phyloP scores from a whole-genome alignment of 2,329 filamentous ascomycete genomes.

The Exophiala xenobiotica region DNA sequence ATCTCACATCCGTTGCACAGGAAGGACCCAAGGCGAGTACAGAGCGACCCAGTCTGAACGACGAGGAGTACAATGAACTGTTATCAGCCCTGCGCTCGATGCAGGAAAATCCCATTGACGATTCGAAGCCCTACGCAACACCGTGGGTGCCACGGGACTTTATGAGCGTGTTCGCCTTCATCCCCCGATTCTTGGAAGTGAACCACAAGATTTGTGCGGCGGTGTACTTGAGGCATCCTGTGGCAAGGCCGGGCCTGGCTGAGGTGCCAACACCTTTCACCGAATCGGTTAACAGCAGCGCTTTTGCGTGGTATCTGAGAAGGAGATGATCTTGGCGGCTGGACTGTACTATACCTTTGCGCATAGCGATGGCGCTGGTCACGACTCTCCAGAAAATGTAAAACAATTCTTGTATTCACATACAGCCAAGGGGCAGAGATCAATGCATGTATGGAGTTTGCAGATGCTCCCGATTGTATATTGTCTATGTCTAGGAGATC shows the following conservation, averaged over 20 bases:
- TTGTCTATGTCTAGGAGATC: conserved; percentile 31
- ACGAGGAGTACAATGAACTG: conserved; percentile 48
- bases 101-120: conserved; percentile 73
- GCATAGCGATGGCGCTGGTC: conserved; percentile 8
- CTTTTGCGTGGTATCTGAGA: conserved; percentile 91
- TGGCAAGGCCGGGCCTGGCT: conserved; percentile 74
- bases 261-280: conserved; percentile 84
- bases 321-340: conserved; percentile 58
- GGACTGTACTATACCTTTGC: conserved; percentile 9
- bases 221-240: conserved; percentile 91
- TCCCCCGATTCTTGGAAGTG: conserved; percentile 92
- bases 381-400: background rate
- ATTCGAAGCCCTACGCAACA: conserved; percentile 78
- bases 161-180: conserved; percentile 91
- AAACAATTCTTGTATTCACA: background rate
- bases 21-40: conserved; percentile 38
- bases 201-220: conserved; percentile 96
- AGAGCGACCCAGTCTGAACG: conserved; percentile 46
- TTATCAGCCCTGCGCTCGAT: conserved; percentile 62
- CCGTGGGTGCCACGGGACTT: conserved; percentile 85
- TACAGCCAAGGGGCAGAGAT: too few relatives aligned
- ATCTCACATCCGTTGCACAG: conserved; percentile 33
- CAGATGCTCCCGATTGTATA: background rate
- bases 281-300: conserved; percentile 69
- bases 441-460: background rate